Evolutionary conservation across 1,139 yeast species (phyloP).

Genomic region (Debaryomycetaceae sp.): DNA sequence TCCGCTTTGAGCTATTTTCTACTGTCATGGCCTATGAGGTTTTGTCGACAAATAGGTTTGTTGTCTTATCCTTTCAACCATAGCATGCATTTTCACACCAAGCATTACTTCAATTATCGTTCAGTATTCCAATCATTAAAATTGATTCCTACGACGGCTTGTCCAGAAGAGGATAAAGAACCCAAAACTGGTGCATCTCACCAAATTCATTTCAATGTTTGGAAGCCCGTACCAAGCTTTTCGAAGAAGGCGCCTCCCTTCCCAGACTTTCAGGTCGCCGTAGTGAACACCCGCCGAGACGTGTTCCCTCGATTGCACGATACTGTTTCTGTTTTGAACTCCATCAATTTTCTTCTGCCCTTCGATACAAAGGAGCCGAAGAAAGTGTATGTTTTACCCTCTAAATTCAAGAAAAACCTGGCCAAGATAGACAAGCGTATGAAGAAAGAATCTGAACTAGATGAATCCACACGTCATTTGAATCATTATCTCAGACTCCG

Average conservation of each 20-base stretch:
- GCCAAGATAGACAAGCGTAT: conserved; percentile 19
- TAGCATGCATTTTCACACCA: conserved; percentile 14
- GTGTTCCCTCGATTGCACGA: conserved; percentile 52
- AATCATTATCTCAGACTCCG: conserved; percentile 25
- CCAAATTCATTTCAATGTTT: conserved; percentile 55
- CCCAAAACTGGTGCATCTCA: conserved; percentile 1
- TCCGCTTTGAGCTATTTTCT: not conserved
- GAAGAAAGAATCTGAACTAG: conserved; percentile 26
- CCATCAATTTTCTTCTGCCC: conserved; percentile 13
- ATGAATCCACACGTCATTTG: conserved; percentile 18
- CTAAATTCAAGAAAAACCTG: conserved; percentile 6
- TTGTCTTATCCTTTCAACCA: conserved; percentile 11
- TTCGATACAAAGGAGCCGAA: conserved; percentile 1
- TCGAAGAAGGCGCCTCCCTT: conserved; percentile 64
- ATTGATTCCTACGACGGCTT: conserved; percentile 26
- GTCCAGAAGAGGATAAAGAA: conserved; percentile 1
- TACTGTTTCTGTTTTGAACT: conserved; percentile 29
- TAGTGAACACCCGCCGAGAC: conserved; percentile 48
- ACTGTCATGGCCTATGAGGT: not conserved
- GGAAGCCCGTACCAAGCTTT: conserved; percentile 79
- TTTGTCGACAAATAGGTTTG: conserved; percentile 7
- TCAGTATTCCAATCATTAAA: conserved; percentile 37
- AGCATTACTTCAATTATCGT: conserved; percentile 35
- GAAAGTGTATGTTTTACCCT: conserved; percentile 5
- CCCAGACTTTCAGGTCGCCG: conserved; percentile 74